phyloP scores from a whole-genome alignment of 176 grass and related monocot species.

The Oryza coarctata region DNA sequence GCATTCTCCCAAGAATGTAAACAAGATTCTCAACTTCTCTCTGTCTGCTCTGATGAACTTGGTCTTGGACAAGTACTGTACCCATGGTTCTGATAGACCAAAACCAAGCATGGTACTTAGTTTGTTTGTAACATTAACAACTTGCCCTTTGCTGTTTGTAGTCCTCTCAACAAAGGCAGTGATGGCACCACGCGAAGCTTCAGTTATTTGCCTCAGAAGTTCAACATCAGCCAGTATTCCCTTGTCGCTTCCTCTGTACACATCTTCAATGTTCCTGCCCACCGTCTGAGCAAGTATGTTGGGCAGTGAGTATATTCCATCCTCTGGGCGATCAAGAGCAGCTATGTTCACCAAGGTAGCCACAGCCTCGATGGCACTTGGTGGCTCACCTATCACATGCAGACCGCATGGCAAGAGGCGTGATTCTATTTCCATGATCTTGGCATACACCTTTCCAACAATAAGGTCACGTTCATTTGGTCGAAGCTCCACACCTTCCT shows the following conservation, averaged over 20 bases:
- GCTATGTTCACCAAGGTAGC: conserved; percentile 97
- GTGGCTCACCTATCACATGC: conserved; percentile 97
- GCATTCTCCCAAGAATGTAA: conserved; percentile 80
- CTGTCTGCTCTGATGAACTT: conserved; percentile 85
- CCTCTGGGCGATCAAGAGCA: conserved; percentile 86
- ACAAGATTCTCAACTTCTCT: conserved; percentile 81
- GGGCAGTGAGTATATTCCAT: conserved; percentile 67
- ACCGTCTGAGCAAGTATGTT: conserved; percentile 76
- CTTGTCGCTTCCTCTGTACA: conserved; percentile 91
- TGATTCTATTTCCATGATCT: conserved; percentile 99
- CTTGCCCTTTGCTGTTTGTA: conserved; percentile 88
- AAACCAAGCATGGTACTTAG: conserved; percentile 79
- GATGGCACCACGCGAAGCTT: conserved; percentile 82
- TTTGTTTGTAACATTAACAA: conserved; percentile 75
- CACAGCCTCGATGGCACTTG: conserved; percentile 86
- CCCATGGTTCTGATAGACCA: conserved; percentile 77
- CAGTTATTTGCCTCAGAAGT: conserved; percentile 87
- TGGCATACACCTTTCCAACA: conserved; percentile 91
- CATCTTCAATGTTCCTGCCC: conserved; percentile 85
- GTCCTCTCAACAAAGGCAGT: conserved; percentile 70
- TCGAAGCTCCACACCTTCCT: conserved; percentile 83
- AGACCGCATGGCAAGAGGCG: conserved; percentile 89
- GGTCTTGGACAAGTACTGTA: conserved; percentile 81
- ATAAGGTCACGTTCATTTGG: conserved; percentile 67
- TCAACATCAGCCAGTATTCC: conserved; percentile 89